A percentile compares a stretch with the other conserved stretches of the same genome.
These are phyloP conservation scores for Scenedesmus sp. DNA, from an alignment of 163 green algal genomes.

Conservation along the genomic window DNA sequence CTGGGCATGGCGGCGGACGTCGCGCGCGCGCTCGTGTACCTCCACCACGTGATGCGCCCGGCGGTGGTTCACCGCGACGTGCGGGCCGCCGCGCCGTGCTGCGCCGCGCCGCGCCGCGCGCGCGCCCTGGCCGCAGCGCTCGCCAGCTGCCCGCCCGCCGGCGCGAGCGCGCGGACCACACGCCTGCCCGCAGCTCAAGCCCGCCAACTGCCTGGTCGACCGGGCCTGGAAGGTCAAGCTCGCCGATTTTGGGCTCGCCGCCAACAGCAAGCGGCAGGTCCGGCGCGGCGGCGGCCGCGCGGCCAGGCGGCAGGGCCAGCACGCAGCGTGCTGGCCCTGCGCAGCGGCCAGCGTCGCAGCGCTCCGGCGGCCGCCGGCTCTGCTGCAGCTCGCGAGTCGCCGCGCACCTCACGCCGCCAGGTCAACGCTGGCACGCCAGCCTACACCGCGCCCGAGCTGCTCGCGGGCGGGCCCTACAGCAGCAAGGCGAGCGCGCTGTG, in stretches of 20 bases:
- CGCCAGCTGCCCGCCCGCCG: too few relatives aligned
- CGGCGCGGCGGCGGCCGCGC: constrained; percentile 8
- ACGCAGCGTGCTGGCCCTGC: background rate
- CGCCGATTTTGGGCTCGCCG: constrained; percentile 71
- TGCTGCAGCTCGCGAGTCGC: background rate
- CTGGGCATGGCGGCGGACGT: constrained; percentile 53
- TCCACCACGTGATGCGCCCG: constrained; percentile 48
- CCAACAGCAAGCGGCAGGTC: constrained; percentile 52
- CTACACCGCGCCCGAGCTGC: constrained; percentile 63
- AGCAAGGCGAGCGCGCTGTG: constrained; percentile 61
- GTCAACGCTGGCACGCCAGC: constrained; percentile 59
- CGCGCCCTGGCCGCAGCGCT: too few relatives aligned
- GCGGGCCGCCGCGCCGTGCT: too few relatives aligned
- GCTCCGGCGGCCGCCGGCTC: background rate
- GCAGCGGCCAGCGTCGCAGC: too few relatives aligned
- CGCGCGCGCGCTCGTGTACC: constrained; percentile 53
- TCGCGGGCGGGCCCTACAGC: constrained; percentile 55
- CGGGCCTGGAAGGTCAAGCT: constrained; percentile 63
- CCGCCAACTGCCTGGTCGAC: constrained; percentile 75
- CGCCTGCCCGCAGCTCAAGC: too few relatives aligned
- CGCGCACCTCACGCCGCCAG: too few relatives aligned
- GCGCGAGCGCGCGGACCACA: too few relatives aligned
- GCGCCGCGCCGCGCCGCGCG: too few relatives aligned
- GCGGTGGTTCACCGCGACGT: constrained; percentile 49
- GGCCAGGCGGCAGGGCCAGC: background rate